These are phyloP conservation scores for Exobasidium cylindrosporum DNA, from an alignment of 1,284 basidiomycete species.

Conservation along the genomic window DNA sequence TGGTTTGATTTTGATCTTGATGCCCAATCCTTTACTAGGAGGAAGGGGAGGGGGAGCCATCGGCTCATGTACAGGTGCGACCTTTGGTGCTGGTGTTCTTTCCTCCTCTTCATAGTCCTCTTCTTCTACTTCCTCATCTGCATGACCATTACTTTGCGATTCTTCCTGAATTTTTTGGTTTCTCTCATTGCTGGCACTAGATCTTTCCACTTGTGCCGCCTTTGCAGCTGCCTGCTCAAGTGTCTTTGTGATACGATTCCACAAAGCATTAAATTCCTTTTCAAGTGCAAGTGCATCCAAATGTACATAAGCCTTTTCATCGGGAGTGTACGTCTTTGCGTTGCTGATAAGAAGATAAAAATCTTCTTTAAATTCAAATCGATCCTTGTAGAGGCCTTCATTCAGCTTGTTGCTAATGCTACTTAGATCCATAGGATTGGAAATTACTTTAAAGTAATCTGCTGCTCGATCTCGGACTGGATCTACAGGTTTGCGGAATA, in stretches of 20 bases:
- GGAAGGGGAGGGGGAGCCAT: constrained; percentile 6
- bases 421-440: constrained; percentile 89
- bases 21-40: constrained; percentile 9
- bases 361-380: constrained; percentile 79
- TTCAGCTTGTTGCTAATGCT: constrained; percentile 85
- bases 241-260: constrained; percentile 57
- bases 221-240: constrained; percentile 45
- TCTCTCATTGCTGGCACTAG: neutral
- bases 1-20: constrained; percentile 21
- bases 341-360: constrained; percentile 85
- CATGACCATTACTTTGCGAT: too few species aligned
- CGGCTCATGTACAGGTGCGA: constrained; percentile 4
- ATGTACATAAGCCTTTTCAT: constrained; percentile 68
- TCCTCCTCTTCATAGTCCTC: neutral
- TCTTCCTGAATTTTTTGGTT: neutral
- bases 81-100: neutral
- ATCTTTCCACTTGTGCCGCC: neutral
- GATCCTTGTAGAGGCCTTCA: constrained; percentile 74
- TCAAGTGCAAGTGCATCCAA: constrained; percentile 76
- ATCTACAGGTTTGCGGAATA: constrained; percentile 83
- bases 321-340: constrained; percentile 77
- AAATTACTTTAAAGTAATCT: constrained; percentile 80
- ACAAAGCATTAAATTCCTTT: constrained; percentile 78
- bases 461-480: constrained; percentile 55
- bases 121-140: neutral